A percentile compares a stretch with the other conserved stretches of the same genome.
Conservation (phyloP, 2,329 filamentous ascomycete genomes). For the Fusarium multiceps region DNA sequence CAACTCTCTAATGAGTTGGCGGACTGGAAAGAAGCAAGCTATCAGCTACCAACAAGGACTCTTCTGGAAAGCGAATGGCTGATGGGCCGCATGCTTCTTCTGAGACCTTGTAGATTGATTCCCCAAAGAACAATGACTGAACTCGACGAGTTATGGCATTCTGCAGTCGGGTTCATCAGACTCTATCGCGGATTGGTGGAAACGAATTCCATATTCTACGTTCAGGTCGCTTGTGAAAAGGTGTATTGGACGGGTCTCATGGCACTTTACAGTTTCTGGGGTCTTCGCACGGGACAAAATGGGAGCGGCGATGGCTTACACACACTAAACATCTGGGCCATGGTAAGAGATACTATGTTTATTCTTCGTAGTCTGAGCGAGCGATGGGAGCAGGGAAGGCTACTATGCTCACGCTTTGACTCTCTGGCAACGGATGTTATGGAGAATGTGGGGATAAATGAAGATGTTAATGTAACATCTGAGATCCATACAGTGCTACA, state of each 20-base stretch:
- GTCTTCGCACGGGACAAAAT: accelerated
- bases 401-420: not conserved
- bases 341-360: conserved; percentile 8
- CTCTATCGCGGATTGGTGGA: not conserved
- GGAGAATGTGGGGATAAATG: accelerated
- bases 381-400: conserved; percentile 10
- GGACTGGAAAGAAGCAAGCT: conserved; percentile 9
- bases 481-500: not conserved
- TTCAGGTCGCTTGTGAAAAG: conserved; percentile 14
- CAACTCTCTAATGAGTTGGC: not conserved
- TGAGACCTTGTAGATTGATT: not conserved
- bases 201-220: conserved; percentile 16
- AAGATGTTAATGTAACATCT: accelerated
- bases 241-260: conserved; percentile 6
- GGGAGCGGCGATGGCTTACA: accelerated
- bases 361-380: conserved; percentile 1
- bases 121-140: not conserved
- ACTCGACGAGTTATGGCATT: conserved; percentile 3
- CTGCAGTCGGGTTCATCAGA: not conserved
- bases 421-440: not conserved
- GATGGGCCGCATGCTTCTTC: conserved; percentile 10
- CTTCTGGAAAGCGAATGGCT: conserved; percentile 20
- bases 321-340: not conserved
- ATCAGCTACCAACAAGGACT: not conserved
- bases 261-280: conserved; percentile 3